These are phyloP conservation scores for Terana coerulea DNA, from an alignment of 768 basidiomycete species.

Conservation along the genomic window DNA sequence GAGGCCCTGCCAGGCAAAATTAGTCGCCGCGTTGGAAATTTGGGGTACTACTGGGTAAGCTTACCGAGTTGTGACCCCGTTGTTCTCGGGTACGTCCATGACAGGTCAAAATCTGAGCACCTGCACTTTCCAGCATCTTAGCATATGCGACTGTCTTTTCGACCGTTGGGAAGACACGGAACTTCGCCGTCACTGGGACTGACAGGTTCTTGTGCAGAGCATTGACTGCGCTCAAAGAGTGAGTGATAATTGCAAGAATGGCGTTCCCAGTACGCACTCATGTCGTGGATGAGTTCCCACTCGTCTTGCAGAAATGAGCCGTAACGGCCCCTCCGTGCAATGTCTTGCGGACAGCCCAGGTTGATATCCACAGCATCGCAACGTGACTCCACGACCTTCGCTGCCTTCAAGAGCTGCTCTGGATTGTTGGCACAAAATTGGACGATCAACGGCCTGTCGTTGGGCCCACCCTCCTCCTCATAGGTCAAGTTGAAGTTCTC, in stretches of 20 bases:
- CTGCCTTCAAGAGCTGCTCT: slow-evolving; percentile 71
- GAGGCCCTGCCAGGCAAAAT: slow-evolving; percentile 49
- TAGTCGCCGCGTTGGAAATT: too few relatives aligned
- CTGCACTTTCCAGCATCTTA: slow-evolving; percentile 91
- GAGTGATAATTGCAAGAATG: too few relatives aligned
- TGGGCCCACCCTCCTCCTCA: slow-evolving; percentile 79
- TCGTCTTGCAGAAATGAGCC: slow-evolving; percentile 93
- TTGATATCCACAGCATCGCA: slow-evolving; percentile 97
- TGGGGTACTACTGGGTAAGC: slow-evolving; percentile 1
- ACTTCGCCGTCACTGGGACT: slow-evolving; percentile 96
- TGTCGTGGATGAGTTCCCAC: slow-evolving; percentile 80
- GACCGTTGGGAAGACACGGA: slow-evolving; percentile 82
- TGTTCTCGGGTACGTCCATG: slow-evolving; percentile 92
- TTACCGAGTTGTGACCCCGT: slow-evolving; percentile 72
- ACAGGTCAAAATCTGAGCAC: slow-evolving; percentile 92
- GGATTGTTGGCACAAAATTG: slow-evolving; percentile 95
- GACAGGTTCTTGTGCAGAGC: slow-evolving; percentile 78
- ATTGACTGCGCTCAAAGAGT: slow-evolving; percentile 56
- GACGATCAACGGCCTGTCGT: slow-evolving; percentile 82
- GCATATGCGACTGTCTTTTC: slow-evolving; percentile 93
- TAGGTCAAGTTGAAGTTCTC: slow-evolving; percentile 62
- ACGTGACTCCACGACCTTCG: slow-evolving; percentile 66
- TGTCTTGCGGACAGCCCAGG: slow-evolving; percentile 92
- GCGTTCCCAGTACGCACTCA: slow-evolving; percentile 49
- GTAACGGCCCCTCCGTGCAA: slow-evolving; percentile 83